Conservation (phyloP, 2,329 filamentous ascomycete genomes). For the Cladophialophora immunda region DNA sequence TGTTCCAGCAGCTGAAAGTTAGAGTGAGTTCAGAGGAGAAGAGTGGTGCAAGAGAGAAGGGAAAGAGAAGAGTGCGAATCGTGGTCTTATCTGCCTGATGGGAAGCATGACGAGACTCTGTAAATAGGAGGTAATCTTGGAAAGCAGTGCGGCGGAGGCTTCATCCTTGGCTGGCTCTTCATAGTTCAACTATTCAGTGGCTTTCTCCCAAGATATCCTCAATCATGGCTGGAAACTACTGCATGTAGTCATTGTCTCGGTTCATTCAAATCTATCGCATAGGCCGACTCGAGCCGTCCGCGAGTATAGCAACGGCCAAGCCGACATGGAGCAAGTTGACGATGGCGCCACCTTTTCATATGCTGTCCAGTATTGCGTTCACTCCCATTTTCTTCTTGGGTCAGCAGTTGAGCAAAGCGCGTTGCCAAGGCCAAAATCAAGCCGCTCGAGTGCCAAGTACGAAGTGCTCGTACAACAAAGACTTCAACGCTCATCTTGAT, state of each 20-base stretch:
- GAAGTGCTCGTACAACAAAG: not conserved
- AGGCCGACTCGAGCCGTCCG: no score
- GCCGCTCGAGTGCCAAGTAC: not conserved
- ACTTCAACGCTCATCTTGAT: not conserved
- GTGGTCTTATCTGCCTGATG: constrained; percentile 45
- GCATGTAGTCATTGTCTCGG: not conserved
- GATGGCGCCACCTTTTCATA: not conserved
- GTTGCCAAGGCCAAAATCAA: not conserved
- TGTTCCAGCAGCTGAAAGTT: constrained; percentile 92
- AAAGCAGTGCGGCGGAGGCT: not conserved
- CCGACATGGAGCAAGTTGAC: no score
- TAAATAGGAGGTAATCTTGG: not conserved
- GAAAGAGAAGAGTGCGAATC: constrained; percentile 75
- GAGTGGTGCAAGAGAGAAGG: constrained; percentile 74
- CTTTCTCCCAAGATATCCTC: not conserved
- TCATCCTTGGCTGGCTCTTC: not conserved
- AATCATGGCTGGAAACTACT: not conserved
- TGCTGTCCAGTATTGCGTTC: not conserved
- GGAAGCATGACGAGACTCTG: not conserved
- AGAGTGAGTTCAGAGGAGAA: constrained; percentile 92
- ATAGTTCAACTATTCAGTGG: not conserved
- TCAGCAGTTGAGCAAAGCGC: no score
- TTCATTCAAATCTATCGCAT: no score
- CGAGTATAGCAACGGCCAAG: no score
- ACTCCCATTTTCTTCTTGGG: no score